A percentile compares a stretch with the other conserved stretches of the same genome.
These are phyloP conservation scores for Plantago lanceolata DNA, from an alignment of 305 asterid species.

Conservation along the genomic window DNA sequence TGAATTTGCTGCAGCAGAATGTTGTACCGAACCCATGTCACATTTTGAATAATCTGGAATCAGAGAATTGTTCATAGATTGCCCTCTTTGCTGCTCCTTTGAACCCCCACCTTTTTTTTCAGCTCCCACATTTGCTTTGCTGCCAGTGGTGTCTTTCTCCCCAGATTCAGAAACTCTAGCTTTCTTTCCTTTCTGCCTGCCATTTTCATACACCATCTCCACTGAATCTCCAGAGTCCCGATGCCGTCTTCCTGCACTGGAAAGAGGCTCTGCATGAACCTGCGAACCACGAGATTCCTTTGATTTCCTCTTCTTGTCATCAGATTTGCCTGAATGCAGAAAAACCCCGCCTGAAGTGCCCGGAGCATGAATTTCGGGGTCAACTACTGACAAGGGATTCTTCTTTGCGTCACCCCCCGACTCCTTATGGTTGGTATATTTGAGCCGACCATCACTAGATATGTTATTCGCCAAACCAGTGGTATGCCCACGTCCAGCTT, in stretches of 20 bases:
- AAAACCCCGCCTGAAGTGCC: conserved; percentile 41
- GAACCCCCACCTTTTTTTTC: conserved; percentile 39
- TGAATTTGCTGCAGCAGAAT: conserved; percentile 78
- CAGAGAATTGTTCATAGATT: too few relatives aligned
- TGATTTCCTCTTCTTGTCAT: conserved; percentile 56
- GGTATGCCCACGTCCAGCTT: conserved; percentile 44
- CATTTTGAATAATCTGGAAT: conserved; percentile 42
- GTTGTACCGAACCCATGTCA: conserved; percentile 51
- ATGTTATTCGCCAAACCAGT: conserved; percentile 41
- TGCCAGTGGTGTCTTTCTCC: conserved; percentile 45
- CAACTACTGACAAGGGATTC: conserved; percentile 23
- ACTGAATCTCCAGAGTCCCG: conserved; percentile 37
- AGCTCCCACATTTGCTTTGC: conserved; percentile 31
- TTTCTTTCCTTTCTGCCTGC: conserved; percentile 62
- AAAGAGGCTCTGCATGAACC: conserved; percentile 30
- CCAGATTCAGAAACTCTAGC: conserved; percentile 60
- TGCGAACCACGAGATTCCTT: conserved; percentile 39
- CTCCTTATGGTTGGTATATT: conserved; percentile 38
- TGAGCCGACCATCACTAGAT: conserved; percentile 38
- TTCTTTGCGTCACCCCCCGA: conserved; percentile 34
- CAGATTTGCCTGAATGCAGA: conserved; percentile 36
- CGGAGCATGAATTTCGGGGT: conserved; percentile 35
- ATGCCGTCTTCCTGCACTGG: conserved; percentile 32
- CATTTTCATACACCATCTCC: conserved; percentile 46
- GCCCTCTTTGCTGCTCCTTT: neutral